Evolutionary conservation across 2,329 filamentous ascomycete genomes (phyloP), one percentile per base, ranked within the genome.

Genomic region (Penicillium nordicum): DNA sequence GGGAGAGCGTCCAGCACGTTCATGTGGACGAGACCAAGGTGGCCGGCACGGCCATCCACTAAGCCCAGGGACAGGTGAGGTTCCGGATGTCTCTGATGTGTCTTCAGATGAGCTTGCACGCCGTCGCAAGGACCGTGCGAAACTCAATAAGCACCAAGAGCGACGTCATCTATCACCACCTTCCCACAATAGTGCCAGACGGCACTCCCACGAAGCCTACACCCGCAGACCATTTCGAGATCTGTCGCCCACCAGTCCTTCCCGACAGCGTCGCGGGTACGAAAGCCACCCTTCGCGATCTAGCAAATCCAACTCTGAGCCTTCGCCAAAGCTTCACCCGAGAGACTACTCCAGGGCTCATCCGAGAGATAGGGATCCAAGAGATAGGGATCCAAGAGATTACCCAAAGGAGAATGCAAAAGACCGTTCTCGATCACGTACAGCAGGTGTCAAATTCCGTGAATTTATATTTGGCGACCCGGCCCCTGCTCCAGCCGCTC

Each of bases 171-270:
- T 74, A 1, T 71, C 71, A 11, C 69, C 70, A 1, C 63, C 63
- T 5, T 57, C 62, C 4, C 36, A 60, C 14, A 57, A 60, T 18
- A 60, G 66, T 23, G 60, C 67, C 5, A 69, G 72, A 25, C 70
- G 71, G 5, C 73, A 73, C 58, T 74, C 71, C 3, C 73, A 76
- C 43, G 73, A 76, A 44, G 66, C 71, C 7, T 73, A 72, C 44
- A 65, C 57, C 3, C 66, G 69, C 21, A 65, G 63, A 57, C 69
- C 68, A 2, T 59, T 62, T 14, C 63, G 67, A 40, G 69, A 73
- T 10, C 49, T 67, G 3, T 72, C 70, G 0, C 66, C 71, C 6
- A 30, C 55, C 29, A 57, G 55, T 10, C 52, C 61, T 6, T 48
- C 45, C 11, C 55, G 55, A 32, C 54, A 55, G 11, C 50, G 49